These are phyloP conservation scores for Vigna nakashimae DNA, from an alignment of 306 rosid genomes.

Conservation along the genomic window DNA sequence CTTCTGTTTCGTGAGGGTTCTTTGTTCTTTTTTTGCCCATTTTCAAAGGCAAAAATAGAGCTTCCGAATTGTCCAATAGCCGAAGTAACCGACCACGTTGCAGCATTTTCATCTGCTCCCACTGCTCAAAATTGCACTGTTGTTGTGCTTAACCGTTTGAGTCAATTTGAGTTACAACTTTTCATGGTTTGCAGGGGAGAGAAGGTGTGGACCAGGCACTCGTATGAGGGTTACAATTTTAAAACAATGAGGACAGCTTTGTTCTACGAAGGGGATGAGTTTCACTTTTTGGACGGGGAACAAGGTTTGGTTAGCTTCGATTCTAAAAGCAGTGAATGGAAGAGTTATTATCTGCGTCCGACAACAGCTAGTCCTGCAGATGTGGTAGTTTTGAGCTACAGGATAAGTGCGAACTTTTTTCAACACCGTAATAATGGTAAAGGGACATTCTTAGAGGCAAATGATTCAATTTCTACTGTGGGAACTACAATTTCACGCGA, in stretches of 20 bases:
- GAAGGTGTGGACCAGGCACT: neutral
- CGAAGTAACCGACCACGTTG: slow-evolving; percentile 15
- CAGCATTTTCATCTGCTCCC: slow-evolving; percentile 48
- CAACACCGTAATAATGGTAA: too few species aligned
- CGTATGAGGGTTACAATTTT: rapidly evolving
- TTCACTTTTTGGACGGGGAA: neutral
- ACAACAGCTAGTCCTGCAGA: rapidly evolving
- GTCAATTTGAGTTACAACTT: neutral
- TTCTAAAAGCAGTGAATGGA: neutral
- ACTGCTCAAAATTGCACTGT: slow-evolving; percentile 38
- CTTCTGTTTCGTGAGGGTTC: slow-evolving; percentile 34
- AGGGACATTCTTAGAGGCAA: neutral
- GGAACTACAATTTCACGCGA: neutral
- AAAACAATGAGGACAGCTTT: neutral
- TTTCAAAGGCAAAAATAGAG: slow-evolving; percentile 41
- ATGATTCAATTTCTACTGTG: slow-evolving; percentile 30
- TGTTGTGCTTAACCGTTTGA: neutral
- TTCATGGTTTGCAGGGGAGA: slow-evolving; percentile 13
- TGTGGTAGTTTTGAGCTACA: neutral
- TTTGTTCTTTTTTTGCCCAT: slow-evolving; percentile 48
- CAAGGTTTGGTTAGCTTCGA: neutral
- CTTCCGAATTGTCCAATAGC: slow-evolving; percentile 45
- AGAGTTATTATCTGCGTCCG: rapidly evolving
- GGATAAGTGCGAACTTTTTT: rapidly evolving
- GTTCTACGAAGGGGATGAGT: neutral